Base-by-base conservation (phyloP, 148 eudicot genomes). In the Selenicereus undatus region DNA sequence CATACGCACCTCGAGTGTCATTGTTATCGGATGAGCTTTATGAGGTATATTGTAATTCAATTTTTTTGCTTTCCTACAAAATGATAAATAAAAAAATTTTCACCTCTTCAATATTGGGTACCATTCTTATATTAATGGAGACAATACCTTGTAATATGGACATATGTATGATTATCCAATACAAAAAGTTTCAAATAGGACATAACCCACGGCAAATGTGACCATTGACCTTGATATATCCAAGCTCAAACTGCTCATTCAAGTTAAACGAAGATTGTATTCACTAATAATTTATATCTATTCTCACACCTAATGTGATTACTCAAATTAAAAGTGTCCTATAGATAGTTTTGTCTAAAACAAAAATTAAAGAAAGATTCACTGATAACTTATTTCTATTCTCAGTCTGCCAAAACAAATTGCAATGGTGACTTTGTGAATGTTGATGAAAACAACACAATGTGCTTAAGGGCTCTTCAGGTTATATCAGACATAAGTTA, bases 21-120 rank as follows among this genome's bases (percentile, higher is more conserved):
- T 73, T 82, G 42, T 52, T 82, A 39, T 58, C 84, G 0, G 84
- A 82, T 71, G 84, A 77, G 21, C 77, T 82, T 21, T 70, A 52
- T 12, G 68, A 82, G 77, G 84, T 82, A 72, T 1, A 12, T 1
- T 48, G 39, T 78, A 12, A 24, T 2, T 32, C 1, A 32, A 0
- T 32, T 32, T 32, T 32, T 32, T 32, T 2, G 32, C 1, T 32
- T 32, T 32, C 32, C 32, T 74, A 52, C 21, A 12, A 17, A 21
- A 16, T 43, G 35, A 26, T 42, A 54, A 45, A 9, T 36, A 9
- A 36, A 14, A 2, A 27, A 0, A 22, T 50, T 8, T 8, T 13
- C 8, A 11, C 56, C 18, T 9, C 56, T 16, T 51, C 56, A 11
- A 3, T 51, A 2, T 2, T 16, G 18, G 2, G 2, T 51, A 11